Base-by-base conservation (phyloP, 805 yeast genomes). In the Wickerhamiella slavikovae region DNA sequence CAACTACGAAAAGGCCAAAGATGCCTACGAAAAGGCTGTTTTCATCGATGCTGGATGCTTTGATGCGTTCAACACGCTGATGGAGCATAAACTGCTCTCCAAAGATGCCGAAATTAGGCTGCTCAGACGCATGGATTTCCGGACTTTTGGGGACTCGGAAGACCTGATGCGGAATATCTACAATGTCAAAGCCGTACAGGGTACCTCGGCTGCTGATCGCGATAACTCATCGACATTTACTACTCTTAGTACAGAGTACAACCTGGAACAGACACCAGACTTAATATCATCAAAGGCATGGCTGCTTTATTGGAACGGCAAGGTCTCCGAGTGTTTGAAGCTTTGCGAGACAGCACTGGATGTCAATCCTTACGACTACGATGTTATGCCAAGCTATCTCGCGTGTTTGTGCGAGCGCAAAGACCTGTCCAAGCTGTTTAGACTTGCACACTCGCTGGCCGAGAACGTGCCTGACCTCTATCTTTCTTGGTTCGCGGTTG, bases 401-500 rank as follows among this genome's bases (percentile, higher is more conserved):
- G 69, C 93, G 37, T 75, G 93, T 40, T 55, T 89, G 17, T 73
- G 76, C 48, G 98, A 89, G 49, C 55, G 79, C 10, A 82, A 80
- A 1, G 82, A 76, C 1, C 71, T 70, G 36, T 80, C 80, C 51
- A 76, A 73, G 52, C 55, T 89, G 18, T 89, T 78, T 44, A 52
- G 76, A 15, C 52, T 74, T 22, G 74, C 95, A 0, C 94, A 89
- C 45, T 76, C 74, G 41, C 54, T 89, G 33, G 91, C 93, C 0
- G 93, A 79, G 36, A 61, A 64, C 34, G 76, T 77, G 37, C 93
- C 96, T 1, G 68, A 70, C 26, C 67, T 68, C 40, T 71, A 91
- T 11, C 66, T 77, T 20, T 73, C 96, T 0, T 89, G 94, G 93
- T 62, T 80, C 35, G 79, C 94, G 0, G 80, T 89, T 12, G 98